Percentiles rank a stretch among this genome's conserved stretches.
Conservation (phyloP, 1,284 basidiomycete species). For the Malassezia restricta region DNA sequence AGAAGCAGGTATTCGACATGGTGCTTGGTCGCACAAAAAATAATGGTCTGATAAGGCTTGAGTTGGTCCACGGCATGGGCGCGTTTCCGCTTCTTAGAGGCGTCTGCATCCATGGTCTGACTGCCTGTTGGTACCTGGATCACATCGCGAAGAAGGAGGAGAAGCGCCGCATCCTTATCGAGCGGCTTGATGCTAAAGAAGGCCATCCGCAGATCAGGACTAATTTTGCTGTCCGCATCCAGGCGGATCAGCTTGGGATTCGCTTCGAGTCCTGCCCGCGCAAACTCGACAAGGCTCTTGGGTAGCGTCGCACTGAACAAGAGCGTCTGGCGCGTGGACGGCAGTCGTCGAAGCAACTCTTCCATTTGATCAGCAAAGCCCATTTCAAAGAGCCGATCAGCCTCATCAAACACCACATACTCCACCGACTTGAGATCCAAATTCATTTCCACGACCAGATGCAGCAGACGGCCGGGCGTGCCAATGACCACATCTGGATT, state of each 20-base stretch:
- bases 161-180: conserved; percentile 86
- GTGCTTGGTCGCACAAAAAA: conserved; percentile 97
- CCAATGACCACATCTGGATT: conserved; percentile 65
- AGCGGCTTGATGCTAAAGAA: conserved; percentile 85
- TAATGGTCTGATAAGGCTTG: conserved; percentile 76
- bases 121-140: conserved; percentile 61
- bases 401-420: conserved; percentile 94
- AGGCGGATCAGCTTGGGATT: conserved; percentile 88
- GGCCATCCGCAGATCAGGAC: conserved; percentile 77
- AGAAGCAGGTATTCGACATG: conserved; percentile 88
- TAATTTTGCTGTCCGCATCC: conserved; percentile 91
- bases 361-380: conserved; percentile 84
- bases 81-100: conserved; percentile 20
- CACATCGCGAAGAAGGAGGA: conserved; percentile 71
- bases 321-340: conserved; percentile 72
- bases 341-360: conserved; percentile 80
- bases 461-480: conserved; percentile 89
- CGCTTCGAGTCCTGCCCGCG: conserved; percentile 75
- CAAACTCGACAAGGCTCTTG: conserved; percentile 89
- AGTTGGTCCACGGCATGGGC: conserved; percentile 49
- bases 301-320: conserved; percentile 94
- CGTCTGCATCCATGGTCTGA: conserved; percentile 31
- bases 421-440: conserved; percentile 76
- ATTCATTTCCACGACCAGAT: conserved; percentile 93
- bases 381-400: conserved; percentile 93